Percentiles rank a stretch among this genome's conserved stretches.
phyloP scores from a whole-genome alignment of 768 basidiomycete genomes.

The Hygrophorus pudorinus region DNA sequence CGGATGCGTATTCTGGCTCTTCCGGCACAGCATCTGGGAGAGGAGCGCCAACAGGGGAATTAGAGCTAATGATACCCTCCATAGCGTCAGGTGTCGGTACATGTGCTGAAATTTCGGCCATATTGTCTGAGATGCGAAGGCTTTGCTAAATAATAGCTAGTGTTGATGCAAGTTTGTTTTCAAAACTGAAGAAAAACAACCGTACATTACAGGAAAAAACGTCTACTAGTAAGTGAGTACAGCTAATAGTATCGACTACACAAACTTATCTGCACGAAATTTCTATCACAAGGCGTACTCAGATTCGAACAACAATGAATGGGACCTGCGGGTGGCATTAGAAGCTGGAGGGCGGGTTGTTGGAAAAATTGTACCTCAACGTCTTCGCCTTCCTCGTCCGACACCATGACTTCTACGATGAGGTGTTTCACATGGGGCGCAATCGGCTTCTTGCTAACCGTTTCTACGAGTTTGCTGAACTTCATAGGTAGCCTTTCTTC shows the following conservation, averaged over 20 bases:
- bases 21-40: constrained; percentile 14
- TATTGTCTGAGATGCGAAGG: background rate
- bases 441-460: constrained; percentile 90
- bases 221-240: background rate
- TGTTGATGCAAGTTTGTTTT: constrained; percentile 4
- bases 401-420: constrained; percentile 90
- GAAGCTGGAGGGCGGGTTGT: background rate
- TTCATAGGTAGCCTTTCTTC: constrained; percentile 83
- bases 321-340: constrained; percentile 45
- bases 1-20: constrained; percentile 46
- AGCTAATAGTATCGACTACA: too few relatives aligned
- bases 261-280: background rate
- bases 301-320: constrained; percentile 70
- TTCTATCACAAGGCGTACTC: constrained; percentile 8
- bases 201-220: constrained; percentile 5
- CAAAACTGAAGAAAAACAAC: background rate
- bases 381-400: constrained; percentile 87
- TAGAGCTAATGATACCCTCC: constrained; percentile 21
- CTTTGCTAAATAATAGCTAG: background rate
- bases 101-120: background rate
- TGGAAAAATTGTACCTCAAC: constrained; percentile 58
- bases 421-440: constrained; percentile 76
- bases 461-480: constrained; percentile 86
- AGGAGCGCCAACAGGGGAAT: constrained; percentile 9
- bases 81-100: constrained; percentile 18